Evolutionary conservation across 495 filamentous ascomycete species (phyloP), one percentile per base, ranked within the genome.

Genomic region (Penicillium manginii): DNA sequence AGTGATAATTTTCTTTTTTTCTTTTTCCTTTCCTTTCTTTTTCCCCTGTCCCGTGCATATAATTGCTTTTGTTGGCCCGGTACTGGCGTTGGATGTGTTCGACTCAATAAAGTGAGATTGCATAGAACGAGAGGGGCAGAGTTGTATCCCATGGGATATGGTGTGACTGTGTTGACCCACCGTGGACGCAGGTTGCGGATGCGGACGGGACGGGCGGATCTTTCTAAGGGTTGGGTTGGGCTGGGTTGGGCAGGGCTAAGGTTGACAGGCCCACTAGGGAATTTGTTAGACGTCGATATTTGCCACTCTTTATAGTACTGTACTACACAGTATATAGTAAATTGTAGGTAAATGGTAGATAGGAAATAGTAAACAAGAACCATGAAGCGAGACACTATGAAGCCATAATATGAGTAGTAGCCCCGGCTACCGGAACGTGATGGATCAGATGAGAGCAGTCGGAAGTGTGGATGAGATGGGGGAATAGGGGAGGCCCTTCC

Each of bases 41-140:
- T 33, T 39, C 64, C 58, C 61, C 61, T 62, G 60, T 61, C 42
- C 42, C 50, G 45, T 66, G 66, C 66, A 69, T 69, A 66, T 68
- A 42, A 15, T 63, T 60, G 40, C 26, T 63, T 63, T 55, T 54
- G 10, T 26, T 47, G 0, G 5, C 6, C 40, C 17, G 29, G 42
- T 58, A 52, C 37, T 66, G 58, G 46, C 21, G 48, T 58, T 65
- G 53, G 59, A 67, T 59, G 54, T 62, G 56, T 69, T 50, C 52
- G 43, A 55, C 37, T 42, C 14, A 37, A 33, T 56, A 18, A 29
- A 29, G 26, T 8, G 26, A n/a, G 26, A 29, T 29, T 29, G 26
- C 18, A 54, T 56, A 51, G 47, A 65, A 57, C 39, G 29, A 37
- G 56, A 57, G 57, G 43, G 49, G 52, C 15, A 47, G 2, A 5